These are phyloP conservation scores for Ophiostoma montium DNA, from an alignment of 2,329 filamentous ascomycete species.

Conservation along the genomic window DNA sequence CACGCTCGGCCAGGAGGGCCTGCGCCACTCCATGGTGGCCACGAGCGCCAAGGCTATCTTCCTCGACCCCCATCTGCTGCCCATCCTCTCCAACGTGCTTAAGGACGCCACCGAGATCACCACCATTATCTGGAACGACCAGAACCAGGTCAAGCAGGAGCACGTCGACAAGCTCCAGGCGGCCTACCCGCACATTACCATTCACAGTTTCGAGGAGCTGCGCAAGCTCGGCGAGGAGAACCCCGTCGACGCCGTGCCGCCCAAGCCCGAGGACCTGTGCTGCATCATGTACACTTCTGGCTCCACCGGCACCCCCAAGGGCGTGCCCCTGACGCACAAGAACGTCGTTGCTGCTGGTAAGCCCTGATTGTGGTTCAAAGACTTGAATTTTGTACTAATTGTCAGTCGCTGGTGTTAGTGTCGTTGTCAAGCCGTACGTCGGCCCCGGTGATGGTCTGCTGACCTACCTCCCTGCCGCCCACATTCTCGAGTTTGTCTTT, in stretches of 20 bases:
- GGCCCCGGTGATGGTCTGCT: slow-evolving; percentile 65
- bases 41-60: slow-evolving; percentile 58
- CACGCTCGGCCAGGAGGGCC: slow-evolving; percentile 61
- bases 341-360: slow-evolving; percentile 61
- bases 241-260: slow-evolving; percentile 53
- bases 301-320: slow-evolving; percentile 71
- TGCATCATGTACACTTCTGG: slow-evolving; percentile 65
- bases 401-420: slow-evolving; percentile 59
- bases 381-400: not conserved
- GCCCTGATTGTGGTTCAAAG: slow-evolving; percentile 17
- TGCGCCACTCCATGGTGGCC: slow-evolving; percentile 60
- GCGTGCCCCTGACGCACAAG: slow-evolving; percentile 60
- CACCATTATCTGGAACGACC: slow-evolving; percentile 40
- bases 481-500: slow-evolving; percentile 85
- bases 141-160: slow-evolving; percentile 35
- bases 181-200: slow-evolving; percentile 31
- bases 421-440: slow-evolving; percentile 63
- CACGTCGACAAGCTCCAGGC: slow-evolving; percentile 35
- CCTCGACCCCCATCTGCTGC: slow-evolving; percentile 58
- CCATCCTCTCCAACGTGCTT: slow-evolving; percentile 39
- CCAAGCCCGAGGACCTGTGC: slow-evolving; percentile 58
- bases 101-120: slow-evolving; percentile 35
- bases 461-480: slow-evolving; percentile 73
- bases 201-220: slow-evolving; percentile 38
- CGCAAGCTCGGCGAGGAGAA: slow-evolving; percentile 44